A percentile compares a stretch with the other conserved stretches of the same genome.
These are phyloP conservation scores for Golubevia sp. DNA, from an alignment of 1,284 basidiomycete genomes.

Conservation along the genomic window DNA sequence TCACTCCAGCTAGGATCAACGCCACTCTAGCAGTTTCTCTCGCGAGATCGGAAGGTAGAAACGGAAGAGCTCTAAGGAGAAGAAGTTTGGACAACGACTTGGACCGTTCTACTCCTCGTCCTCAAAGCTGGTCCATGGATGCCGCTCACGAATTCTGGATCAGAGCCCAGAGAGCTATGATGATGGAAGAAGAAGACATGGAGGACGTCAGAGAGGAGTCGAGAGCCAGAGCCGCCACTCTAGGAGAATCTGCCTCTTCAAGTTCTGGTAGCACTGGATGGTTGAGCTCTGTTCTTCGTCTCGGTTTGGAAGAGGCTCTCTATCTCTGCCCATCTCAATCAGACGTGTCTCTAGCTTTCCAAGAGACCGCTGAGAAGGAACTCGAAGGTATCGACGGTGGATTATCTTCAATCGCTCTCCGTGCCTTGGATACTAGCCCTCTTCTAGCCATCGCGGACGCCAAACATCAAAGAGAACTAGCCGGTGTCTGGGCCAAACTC, in stretches of 20 bases:
- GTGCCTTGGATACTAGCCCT: constrained; percentile 15
- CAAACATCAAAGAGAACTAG: constrained; percentile 32
- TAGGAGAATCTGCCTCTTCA: not conserved
- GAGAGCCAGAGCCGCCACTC: not conserved
- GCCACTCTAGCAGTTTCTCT: constrained; percentile 33
- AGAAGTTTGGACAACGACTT: constrained; percentile 16
- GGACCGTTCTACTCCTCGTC: constrained; percentile 4
- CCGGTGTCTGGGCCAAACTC: constrained; percentile 33
- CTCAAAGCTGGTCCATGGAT: no score
- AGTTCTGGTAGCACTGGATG: constrained; percentile 9
- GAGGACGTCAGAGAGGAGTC: no score
- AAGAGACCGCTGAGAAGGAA: constrained; percentile 7
- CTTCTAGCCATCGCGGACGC: constrained; percentile 36
- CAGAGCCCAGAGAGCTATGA: no score
- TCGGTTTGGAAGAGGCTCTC: constrained; percentile 29
- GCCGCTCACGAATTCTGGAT: no score
- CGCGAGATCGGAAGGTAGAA: constrained; percentile 23
- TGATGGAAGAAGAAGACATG: no score
- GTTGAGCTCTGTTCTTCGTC: constrained; percentile 33
- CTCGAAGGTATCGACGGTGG: not conserved
- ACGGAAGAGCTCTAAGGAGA: constrained; percentile 27
- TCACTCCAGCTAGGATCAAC: constrained; percentile 12
- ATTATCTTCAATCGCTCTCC: not conserved
- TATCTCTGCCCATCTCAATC: constrained; percentile 19
- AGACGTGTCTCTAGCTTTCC: constrained; percentile 7